Evolutionary conservation across 129 eudicot species (phyloP).

Genomic region (Lactuca sativa): DNA sequence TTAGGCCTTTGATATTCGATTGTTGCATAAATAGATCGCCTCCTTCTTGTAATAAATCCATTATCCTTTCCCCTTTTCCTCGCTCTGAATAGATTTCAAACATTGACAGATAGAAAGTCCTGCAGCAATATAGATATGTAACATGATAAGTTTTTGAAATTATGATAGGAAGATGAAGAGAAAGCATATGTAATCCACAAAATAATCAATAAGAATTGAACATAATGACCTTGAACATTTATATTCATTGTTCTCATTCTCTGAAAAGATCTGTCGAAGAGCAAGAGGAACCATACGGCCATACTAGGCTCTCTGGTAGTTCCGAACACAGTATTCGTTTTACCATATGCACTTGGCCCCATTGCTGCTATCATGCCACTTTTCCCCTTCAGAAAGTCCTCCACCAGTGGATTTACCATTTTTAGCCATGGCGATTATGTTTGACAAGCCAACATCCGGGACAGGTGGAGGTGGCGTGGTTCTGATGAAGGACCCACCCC

Average conservation of each 20-base stretch:
- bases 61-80: constrained; percentile 64
- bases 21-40: constrained; percentile 57
- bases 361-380: constrained; percentile 84
- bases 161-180: not conserved
- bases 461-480: too few relatives aligned
- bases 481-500: too few relatives aligned
- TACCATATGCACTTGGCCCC: constrained; percentile 97
- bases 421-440: too few relatives aligned
- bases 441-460: too few relatives aligned
- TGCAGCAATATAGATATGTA: constrained; percentile 18
- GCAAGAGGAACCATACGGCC: constrained; percentile 90
- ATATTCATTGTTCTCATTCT: constrained; percentile 24
- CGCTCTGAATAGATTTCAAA: constrained; percentile 74
- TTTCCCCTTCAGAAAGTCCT: constrained; percentile 64
- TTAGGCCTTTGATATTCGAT: constrained; percentile 64
- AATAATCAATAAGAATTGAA: not conserved
- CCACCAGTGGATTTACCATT: constrained; percentile 70
- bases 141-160: constrained; percentile 2
- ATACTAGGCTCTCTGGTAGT: constrained; percentile 66
- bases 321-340: constrained; percentile 84
- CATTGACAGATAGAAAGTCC: constrained; percentile 69
- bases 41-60: constrained; percentile 65
- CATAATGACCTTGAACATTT: constrained; percentile 45
- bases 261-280: constrained; percentile 53
- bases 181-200: not conserved